Evolutionary conservation across 495 filamentous ascomycete species (phyloP).

Genomic region (Acidiella bohemica): DNA sequence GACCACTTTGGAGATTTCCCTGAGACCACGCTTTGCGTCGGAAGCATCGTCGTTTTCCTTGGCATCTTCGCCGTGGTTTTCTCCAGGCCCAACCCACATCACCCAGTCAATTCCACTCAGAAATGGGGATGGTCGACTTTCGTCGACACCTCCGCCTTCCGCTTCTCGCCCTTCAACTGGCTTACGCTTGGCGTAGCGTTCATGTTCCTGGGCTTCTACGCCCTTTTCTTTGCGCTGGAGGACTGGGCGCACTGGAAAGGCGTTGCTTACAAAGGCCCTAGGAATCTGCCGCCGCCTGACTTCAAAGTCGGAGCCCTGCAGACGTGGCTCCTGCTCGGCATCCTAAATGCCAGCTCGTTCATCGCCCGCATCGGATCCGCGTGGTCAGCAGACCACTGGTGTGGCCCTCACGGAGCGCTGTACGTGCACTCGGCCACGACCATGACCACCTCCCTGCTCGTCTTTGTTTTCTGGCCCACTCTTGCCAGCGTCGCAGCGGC

Average conservation of each 20-base stretch:
- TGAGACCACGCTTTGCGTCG: conserved; percentile 23
- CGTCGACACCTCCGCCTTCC: conserved; percentile 29
- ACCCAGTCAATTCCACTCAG: conserved; percentile 14
- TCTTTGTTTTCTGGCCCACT: conserved; percentile 28
- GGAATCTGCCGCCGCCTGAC: conserved; percentile 5
- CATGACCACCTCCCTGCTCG: conserved; percentile 24
- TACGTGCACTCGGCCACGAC: conserved; percentile 28
- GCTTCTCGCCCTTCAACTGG: conserved; percentile 24
- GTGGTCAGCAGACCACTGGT: conserved; percentile 18
- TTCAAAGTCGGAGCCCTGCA: conserved; percentile 24
- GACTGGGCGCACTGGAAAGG: conserved; percentile 32
- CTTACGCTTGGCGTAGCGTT: conserved; percentile 26
- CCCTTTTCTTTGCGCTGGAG: conserved; percentile 35
- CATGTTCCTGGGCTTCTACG: conserved; percentile 34
- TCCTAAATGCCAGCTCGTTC: conserved; percentile 32
- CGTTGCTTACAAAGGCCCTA: conserved; percentile 26
- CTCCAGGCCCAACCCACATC: conserved; percentile 25
- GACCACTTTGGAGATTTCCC: conserved; percentile 26
- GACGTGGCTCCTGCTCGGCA: conserved; percentile 32
- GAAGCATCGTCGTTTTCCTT: conserved; percentile 22
- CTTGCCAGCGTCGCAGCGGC: conserved; percentile 18
- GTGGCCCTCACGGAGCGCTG: conserved; percentile 27
- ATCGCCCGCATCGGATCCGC: conserved; percentile 29
- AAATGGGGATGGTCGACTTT: conserved; percentile 18
- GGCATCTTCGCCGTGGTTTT: conserved; percentile 26